These are phyloP conservation scores for Drechslerella stenobrocha DNA, from an alignment of 2,329 filamentous ascomycete genomes.

Conservation along the genomic window DNA sequence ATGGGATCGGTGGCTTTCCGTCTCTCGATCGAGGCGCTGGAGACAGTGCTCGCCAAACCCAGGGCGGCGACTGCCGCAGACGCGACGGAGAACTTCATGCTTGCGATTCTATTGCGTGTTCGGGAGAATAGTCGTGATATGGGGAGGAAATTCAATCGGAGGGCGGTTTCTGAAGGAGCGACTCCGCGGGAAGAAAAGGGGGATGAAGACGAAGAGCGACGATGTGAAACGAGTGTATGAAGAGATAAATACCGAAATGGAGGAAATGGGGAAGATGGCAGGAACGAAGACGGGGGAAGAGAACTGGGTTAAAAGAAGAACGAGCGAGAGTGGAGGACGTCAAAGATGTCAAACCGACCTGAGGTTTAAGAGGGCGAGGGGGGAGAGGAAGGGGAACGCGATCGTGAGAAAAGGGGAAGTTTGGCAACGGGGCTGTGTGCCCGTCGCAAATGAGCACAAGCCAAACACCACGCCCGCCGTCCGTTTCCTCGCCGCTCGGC, in stretches of 20 bases:
- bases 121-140: conserved; percentile 27
- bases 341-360: conserved; percentile 2
- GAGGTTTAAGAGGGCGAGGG: neutral
- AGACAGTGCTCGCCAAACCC: conserved; percentile 60
- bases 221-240: conserved; percentile 53
- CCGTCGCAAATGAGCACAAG: neutral
- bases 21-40: conserved; percentile 20
- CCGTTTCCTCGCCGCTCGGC: no score
- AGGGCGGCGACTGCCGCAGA: conserved; percentile 56
- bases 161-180: conserved; percentile 4
- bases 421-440: conserved; percentile 4
- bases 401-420: conserved; percentile 31
- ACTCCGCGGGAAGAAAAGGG: conserved; percentile 20
- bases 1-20: conserved; percentile 61
- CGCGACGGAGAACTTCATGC: conserved; percentile 62
- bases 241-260: conserved; percentile 32
- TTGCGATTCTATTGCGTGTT: conserved; percentile 17
- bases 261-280: conserved; percentile 50
- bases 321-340: neutral
- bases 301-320: conserved; percentile 30
- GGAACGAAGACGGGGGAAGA: conserved; percentile 50
- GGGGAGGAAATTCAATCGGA: conserved; percentile 2
- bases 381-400: conserved; percentile 18
- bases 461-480: no score
- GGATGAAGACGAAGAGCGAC: conserved; percentile 53